Evolutionary conservation across 1,284 basidiomycete species (phyloP), one percentile per base, ranked within the genome.

Genomic region (Chalciporus sp.): DNA sequence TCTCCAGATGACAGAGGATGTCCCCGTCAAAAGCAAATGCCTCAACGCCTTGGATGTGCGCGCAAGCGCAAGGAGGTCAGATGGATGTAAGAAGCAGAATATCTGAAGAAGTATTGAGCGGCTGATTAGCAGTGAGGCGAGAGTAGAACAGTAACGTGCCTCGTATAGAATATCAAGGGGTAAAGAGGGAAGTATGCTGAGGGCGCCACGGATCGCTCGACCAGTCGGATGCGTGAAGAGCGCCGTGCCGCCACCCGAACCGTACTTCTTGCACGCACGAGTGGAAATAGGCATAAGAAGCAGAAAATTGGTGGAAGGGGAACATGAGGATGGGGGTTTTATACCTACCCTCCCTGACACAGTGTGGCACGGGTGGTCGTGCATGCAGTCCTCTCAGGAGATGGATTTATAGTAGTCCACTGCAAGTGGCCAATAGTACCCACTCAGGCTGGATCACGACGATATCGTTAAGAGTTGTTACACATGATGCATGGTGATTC

Each of bases 21-120:
- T 53, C 20, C 52, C 57, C 9, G 59, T 59, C 17, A 71, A 58
- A 42, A 75, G 61, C n/a, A 72, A 59, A 0, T 9, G 11, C 12
- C 70, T 61, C 27, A 75, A 61, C 3, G 55, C 2, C 42, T 61
- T 68, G 16, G 69, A 64, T 12, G 63, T 66, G 10, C 72, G 69
- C 29, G 67, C 58, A 20, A 72, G 58, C 7, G 49, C 58, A 17
- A 75, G 64, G 17, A 72, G 58, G 54, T 73, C 73, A 1, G 49
- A 11, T 8, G 72, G 71, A 7, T 51, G 42, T 14, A 74, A 35
- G 31, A 61, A 59, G 42, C 55, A 55, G 16, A 70, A 63, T 42
- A 75, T 61, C 71, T 72, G 47, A 7, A 27, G 16, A 14, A 47
- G 19, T n/a, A 16, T 29, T 35, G 4, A 28, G 4, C 14, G n/a